phyloP scores from a whole-genome alignment of 2,329 filamentous ascomycete genomes.

The Cercospora brassicicola region DNA sequence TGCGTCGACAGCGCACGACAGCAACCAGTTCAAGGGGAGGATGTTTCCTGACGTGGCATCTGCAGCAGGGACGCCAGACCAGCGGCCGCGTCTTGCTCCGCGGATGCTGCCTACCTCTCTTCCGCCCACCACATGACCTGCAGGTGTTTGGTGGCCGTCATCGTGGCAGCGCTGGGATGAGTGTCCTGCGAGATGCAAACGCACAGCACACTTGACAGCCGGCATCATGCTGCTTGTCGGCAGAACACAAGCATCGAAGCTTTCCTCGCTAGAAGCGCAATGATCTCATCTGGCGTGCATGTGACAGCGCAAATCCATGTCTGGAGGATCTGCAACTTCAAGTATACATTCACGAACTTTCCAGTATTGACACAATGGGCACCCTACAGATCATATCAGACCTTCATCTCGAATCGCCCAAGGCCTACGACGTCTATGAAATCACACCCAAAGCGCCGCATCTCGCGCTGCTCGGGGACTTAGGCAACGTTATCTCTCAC shows the following conservation, averaged over 20 bases:
- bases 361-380: neutral
- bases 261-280: neutral
- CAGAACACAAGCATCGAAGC: constrained; percentile 2
- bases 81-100: neutral
- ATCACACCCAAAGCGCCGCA: constrained; percentile 52
- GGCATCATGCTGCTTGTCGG: neutral
- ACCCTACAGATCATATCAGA: constrained; percentile 54
- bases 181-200: neutral
- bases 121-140: constrained; percentile 7
- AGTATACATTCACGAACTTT: neutral
- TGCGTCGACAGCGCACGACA: neutral
- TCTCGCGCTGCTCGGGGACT: constrained; percentile 59
- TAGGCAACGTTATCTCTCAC: constrained; percentile 45
- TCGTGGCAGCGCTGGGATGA: neutral
- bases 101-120: neutral
- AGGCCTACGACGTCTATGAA: constrained; percentile 54
- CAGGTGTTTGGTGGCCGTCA: neutral
- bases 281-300: constrained; percentile 5
- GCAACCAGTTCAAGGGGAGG: neutral
- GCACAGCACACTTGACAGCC: neutral
- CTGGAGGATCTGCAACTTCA: neutral
- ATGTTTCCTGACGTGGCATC: constrained; percentile 3
- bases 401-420: constrained; percentile 56
- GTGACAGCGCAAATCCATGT: constrained; percentile 2
- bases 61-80: neutral